phyloP scores from a whole-genome alignment of 345 rosid genomes.

The Brassica carinata region DNA sequence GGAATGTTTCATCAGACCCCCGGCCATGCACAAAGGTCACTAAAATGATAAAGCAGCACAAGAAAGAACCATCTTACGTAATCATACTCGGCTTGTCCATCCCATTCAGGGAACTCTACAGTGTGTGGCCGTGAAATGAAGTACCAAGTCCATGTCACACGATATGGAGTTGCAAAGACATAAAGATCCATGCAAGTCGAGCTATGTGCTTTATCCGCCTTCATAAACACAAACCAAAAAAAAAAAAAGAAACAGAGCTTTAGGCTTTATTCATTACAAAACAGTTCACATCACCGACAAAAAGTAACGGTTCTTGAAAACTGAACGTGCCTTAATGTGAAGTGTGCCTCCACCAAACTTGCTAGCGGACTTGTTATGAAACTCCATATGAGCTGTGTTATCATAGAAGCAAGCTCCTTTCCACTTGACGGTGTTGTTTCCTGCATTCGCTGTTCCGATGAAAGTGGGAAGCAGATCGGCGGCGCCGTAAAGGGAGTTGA shows the following conservation, averaged over 20 bases:
- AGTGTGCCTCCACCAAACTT: conserved; percentile 94
- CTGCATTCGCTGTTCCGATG: conserved; percentile 65
- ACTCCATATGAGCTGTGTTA: conserved; percentile 79
- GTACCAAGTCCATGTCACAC: conserved; percentile 95
- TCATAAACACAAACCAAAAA: conserved; percentile 35
- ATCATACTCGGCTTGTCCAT: conserved; percentile 81
- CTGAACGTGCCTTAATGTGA: conserved; percentile 46
- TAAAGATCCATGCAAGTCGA: conserved; percentile 98
- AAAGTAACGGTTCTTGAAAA: not conserved
- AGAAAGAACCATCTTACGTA: conserved; percentile 56
- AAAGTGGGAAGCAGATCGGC: conserved; percentile 82
- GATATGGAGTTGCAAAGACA: conserved; percentile 93
- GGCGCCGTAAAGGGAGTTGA: conserved; percentile 63
- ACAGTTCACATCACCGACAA: not conserved
- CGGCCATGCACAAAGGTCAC: not conserved
- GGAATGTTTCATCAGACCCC: too few species aligned
- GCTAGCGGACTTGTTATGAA: conserved; percentile 76
- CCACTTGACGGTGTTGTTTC: conserved; percentile 55
- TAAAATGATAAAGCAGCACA: not conserved
- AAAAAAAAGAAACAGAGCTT: conserved; percentile 7
- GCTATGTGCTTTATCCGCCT: conserved; percentile 86
- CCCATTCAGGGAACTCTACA: conserved; percentile 79
- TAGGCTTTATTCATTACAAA: not conserved
- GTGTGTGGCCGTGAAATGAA: conserved; percentile 82
- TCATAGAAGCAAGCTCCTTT: conserved; percentile 92